phyloP scores from a whole-genome alignment of 108 stramenopile species.

The Poteriospumella lacustris region DNA sequence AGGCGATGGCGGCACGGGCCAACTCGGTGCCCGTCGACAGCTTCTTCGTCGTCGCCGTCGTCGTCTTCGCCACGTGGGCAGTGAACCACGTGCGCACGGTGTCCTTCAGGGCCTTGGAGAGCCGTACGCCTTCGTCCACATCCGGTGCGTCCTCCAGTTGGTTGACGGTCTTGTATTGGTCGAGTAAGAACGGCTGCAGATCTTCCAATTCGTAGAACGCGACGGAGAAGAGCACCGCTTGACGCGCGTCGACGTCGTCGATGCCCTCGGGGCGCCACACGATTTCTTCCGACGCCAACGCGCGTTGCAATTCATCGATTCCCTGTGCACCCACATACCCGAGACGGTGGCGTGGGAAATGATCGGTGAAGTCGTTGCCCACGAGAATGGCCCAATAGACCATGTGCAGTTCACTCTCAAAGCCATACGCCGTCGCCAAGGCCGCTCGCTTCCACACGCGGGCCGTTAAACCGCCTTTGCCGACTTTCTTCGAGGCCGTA shows the following conservation, averaged over 20 bases:
- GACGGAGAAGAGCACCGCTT: not conserved
- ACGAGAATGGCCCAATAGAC: constrained; percentile 17
- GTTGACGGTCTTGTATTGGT: not conserved
- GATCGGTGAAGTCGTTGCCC: constrained; percentile 18
- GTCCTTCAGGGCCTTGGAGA: too few species aligned
- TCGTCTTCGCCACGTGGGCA: not conserved
- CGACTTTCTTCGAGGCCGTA: not conserved
- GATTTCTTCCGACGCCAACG: too few species aligned
- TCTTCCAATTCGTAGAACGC: constrained; percentile 24
- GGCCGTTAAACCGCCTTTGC: too few species aligned
- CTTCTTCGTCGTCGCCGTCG: not conserved
- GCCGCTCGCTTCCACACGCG: not conserved
- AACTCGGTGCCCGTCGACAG: not conserved
- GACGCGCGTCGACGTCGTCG: not conserved
- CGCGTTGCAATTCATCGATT: too few species aligned
- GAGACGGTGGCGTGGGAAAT: not conserved
- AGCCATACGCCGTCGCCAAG: too few species aligned
- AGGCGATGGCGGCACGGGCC: not conserved
- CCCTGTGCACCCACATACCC: too few species aligned
- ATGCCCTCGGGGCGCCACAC: too few species aligned
- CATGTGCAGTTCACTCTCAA: not conserved
- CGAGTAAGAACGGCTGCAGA: not conserved
- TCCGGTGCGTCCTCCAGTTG: not conserved
- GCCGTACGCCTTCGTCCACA: not conserved
- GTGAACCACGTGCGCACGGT: not conserved